Base-by-base conservation (phyloP, 495 filamentous ascomycete genomes). In the Penicillium cosmopolitanum region DNA sequence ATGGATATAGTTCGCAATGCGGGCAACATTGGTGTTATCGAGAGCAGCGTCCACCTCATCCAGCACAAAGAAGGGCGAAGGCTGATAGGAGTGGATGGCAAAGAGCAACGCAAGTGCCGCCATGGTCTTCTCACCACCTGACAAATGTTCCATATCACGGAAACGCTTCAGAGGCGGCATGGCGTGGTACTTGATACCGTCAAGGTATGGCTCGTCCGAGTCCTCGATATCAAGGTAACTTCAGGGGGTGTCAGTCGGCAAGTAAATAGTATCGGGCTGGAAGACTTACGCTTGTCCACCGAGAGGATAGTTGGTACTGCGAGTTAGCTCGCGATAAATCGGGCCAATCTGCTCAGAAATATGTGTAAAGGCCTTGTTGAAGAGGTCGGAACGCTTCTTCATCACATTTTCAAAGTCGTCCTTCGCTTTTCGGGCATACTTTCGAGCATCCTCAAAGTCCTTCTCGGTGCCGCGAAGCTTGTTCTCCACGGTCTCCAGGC, bases 101-200 rank as follows among this genome's bases (percentile, higher is more conserved):
- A 99, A 98, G 7, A 99, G 85, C 53, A 99, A 80, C 18, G 95
- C 95, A 21, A 99, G 82, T 42, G 95, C 95, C 2, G 95, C 95
- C 88, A 99, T 99, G 13, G 96, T 97, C 84, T 98, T 98, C 78
- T 99, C 95, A 54, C 95, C 95, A 62, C 95, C 95, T 11, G 91
- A 96, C 21, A 99, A 84, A 69, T 96, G 94, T 73, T 98, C 95
- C 95, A 99, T 98, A 74, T 98, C 96, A 38, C 95, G 85, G 86
- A 98, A 99, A 53, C 95, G 93, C 78, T 99, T 99, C 56, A 96
- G 85, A 8, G 95, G 95, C 23, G 95, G 95, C 93, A 97, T 98
- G 64, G 96, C 95, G 73, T 97, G 92, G 75, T 98, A 99, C 64
- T 96, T 96, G 76, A 99, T 91, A 19, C 95, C 95, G 51, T 89